Evolutionary conservation across 1,139 yeast genomes (phyloP).

Genomic region (Geotrichum australiense): DNA sequence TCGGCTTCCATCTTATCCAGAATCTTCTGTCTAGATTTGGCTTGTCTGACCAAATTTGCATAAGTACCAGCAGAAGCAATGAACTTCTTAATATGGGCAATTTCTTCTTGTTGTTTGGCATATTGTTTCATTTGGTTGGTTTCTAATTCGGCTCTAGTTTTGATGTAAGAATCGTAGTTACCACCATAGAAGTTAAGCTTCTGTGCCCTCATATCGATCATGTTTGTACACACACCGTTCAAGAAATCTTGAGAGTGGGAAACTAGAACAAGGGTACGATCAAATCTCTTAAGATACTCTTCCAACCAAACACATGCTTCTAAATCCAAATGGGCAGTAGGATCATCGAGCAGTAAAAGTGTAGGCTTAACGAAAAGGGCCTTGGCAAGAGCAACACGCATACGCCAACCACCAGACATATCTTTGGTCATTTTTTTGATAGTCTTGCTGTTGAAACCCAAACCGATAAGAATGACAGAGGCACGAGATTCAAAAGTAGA

Average conservation of each 20-base stretch:
- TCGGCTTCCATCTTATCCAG: conserved; percentile 99
- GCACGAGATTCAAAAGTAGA: conserved; percentile 95
- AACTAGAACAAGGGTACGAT: conserved; percentile 85
- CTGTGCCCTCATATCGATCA: conserved; percentile 90
- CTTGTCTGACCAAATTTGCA: conserved; percentile 97
- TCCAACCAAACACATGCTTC: conserved; percentile 99
- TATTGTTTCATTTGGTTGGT: conserved; percentile 98
- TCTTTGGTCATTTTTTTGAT: conserved; percentile 90
- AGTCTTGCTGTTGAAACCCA: conserved; percentile 85
- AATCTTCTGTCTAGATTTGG: conserved; percentile 98
- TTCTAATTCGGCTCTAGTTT: conserved; percentile 91
- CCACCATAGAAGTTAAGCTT: conserved; percentile 84
- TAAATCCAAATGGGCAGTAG: conserved; percentile 98
- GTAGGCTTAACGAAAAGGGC: conserved; percentile 70
- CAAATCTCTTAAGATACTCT: conserved; percentile 92
- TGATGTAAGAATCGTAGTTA: conserved; percentile 94
- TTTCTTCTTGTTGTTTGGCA: conserved; percentile 96
- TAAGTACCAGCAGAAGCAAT: conserved; percentile 99
- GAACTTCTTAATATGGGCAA: conserved; percentile 94
- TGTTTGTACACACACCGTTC: conserved; percentile 96
- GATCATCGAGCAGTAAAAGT: conserved; percentile 72
- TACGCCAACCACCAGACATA: conserved; percentile 98
- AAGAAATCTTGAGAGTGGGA: conserved; percentile 99
- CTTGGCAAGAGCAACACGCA: conserved; percentile 85
- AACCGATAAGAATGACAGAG: conserved; percentile 90